Conservation (phyloP, 108 stramenopile species). For the Conticribra guillardii region DNA sequence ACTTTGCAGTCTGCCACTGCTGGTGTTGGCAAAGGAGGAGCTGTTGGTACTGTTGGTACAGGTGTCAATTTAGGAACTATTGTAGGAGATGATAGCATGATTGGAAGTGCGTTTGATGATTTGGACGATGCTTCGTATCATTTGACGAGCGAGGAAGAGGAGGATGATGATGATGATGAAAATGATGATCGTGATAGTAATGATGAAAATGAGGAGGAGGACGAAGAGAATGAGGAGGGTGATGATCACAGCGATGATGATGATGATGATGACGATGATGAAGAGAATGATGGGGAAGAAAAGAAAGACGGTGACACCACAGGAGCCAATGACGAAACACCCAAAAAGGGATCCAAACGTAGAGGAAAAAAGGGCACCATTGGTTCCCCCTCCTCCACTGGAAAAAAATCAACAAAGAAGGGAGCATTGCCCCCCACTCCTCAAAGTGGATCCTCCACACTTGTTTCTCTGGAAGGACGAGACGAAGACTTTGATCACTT, state of each 20-base stretch:
- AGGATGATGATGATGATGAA: constrained; percentile 49
- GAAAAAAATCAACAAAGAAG: neutral
- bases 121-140: constrained; percentile 45
- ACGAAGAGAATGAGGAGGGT: constrained; percentile 6
- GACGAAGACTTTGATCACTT: constrained; percentile 22
- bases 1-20: constrained; percentile 17
- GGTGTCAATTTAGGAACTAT: constrained; percentile 19
- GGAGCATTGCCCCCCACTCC: neutral
- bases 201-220: constrained; percentile 10
- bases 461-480: neutral
- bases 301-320: neutral
- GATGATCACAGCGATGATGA: constrained; percentile 1
- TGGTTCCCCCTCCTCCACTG: no score
- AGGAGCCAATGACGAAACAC: neutral
- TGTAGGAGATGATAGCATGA: constrained; percentile 29
- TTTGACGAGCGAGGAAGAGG: constrained; percentile 50
- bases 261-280: neutral
- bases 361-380: neutral
- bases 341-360: neutral
- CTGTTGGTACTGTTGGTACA: neutral
- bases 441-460: neutral
- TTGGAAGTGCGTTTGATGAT: constrained; percentile 30
- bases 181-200: constrained; percentile 9
- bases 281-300: constrained; percentile 12
- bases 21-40: neutral